Evolutionary conservation across 805 yeast genomes (phyloP), one percentile per base, ranked within the genome.

Genomic region (Schwanniomyces sp.): DNA sequence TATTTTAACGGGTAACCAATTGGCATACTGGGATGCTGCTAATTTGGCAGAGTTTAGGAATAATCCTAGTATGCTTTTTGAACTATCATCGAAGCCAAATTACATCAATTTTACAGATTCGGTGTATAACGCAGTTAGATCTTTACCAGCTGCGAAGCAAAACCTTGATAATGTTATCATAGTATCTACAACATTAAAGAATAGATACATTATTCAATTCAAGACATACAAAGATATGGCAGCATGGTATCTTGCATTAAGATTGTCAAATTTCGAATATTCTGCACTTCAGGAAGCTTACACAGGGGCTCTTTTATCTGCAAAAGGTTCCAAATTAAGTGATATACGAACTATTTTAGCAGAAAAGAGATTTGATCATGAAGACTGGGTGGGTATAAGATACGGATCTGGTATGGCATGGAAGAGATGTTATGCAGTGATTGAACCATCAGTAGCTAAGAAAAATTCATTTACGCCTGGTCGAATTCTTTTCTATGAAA

Each of bases 371-470:
- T 88, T 83, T 62, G 82, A 81, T 49, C 94, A 90, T 61, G 96
- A 89, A 65, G 97, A 91, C 59, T 92, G 97, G 97, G 91, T 87
- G 38, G 80, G 91, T 63, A 96, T 94, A 14, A 77, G 98, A 54
- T 94, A 92, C 66, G 98, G 99, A 16, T 81, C 94, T 8, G 99
- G 99, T 21, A 89, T 90, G 96, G 96, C 97, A 1, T 94, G 97
- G 97, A 88, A 85, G 61, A 79, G 96, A 49, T 92, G 97, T 61
- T 94, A 81, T 72, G 92, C 96, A 2, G 96, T 91, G 9, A 80
- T 92, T 47, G 88, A 87, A 55, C 91, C 91, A 54, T 71, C 91
- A 57, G 53, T 72, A 34, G 61, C 76, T 58, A 83, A 72, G 62
- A 69, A 59, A 63, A 79, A 69, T 64, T 67, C 58, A 53, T 76